Base-by-base conservation (phyloP, 2,329 filamentous ascomycete species). In the Aulographum hederae region DNA sequence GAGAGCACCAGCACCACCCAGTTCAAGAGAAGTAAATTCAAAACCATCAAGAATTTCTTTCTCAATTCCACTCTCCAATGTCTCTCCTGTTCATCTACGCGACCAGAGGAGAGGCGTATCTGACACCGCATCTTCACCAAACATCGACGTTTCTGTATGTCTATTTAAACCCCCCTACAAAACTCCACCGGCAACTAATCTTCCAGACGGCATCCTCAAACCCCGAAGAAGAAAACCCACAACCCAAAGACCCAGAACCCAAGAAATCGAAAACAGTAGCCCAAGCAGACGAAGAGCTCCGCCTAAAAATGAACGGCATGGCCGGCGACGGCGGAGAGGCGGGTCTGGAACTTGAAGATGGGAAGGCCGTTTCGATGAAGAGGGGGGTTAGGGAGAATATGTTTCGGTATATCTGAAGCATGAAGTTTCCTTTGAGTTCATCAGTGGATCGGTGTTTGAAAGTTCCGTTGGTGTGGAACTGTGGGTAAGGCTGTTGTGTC, bases 321-420 rank as follows among this genome's bases (percentile, higher is more conserved):
- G 63, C 74, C 0, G 78, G 78, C 1, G 77, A 74, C 26, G 78
- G 78, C 3, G 78, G 79, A 6, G 67, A 65, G 17, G 61, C 75
- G 3, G 79, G 78, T 1, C 56, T 85, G 4, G 78, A 84, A 49
- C 75, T 78, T 37, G 78, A 85, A 48, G 65, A 80, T 41, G 79
- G 79, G 0, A 65, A 74, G 47, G 69, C 78, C 0, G 70, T 70
- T 4, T 61, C 73, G 0, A 74, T 85, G 65, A 84, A 81, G 53
- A 60, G 77, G 31, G 65, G 73, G 21, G 78, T 85, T 8, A 73
- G 65, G 47, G 69, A 74, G 32, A 82, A 82, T 42, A 82, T 82
- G 76, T 84, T 84, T 47, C 60, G 76, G 12, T 67, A 76, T 37
- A 79, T 80, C 14, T 71, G 43, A 52, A 26, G 14, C 14, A 10